These are phyloP conservation scores for Glonium stellatum DNA, from an alignment of 495 filamentous ascomycete genomes.

Conservation along the genomic window DNA sequence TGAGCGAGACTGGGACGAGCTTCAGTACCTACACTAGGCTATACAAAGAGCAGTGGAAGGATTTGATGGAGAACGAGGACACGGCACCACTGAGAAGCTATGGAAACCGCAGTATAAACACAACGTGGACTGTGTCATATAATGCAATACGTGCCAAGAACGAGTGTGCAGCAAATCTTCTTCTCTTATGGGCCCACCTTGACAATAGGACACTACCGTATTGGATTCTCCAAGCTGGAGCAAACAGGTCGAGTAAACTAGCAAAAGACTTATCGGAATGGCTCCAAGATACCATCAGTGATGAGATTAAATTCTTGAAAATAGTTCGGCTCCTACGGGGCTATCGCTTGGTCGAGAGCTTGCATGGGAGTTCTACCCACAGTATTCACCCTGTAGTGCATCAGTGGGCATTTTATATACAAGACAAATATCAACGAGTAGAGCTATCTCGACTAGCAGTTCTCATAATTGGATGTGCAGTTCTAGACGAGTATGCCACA, in stretches of 20 bases:
- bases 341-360: not conserved
- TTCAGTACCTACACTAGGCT: conserved; percentile 5
- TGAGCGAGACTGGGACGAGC: conserved; percentile 1
- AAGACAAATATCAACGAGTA: not conserved
- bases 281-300: not conserved
- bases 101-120: not conserved
- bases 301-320: not conserved
- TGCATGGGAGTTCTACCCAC: not conserved
- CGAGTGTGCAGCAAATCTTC: not conserved
- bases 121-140: conserved; percentile 5
- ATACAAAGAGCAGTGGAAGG: conserved; percentile 6
- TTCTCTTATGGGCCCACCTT: conserved; percentile 8
- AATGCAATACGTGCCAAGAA: not conserved
- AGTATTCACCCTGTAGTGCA: not conserved
- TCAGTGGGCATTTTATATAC: conserved; percentile 3
- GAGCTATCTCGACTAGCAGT: not conserved
- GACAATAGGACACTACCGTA: conserved; percentile 5
- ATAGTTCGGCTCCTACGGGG: not conserved
- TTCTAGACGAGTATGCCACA: not conserved
- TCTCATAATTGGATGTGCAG: not conserved
- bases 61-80: not conserved
- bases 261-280: conserved; percentile 1
- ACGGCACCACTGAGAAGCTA: not conserved
- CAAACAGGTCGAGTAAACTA: not conserved
- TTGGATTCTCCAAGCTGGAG: not conserved